phyloP scores from a whole-genome alignment of 495 filamentous ascomycete genomes.

The Podospora bellae-mahoneyi region DNA sequence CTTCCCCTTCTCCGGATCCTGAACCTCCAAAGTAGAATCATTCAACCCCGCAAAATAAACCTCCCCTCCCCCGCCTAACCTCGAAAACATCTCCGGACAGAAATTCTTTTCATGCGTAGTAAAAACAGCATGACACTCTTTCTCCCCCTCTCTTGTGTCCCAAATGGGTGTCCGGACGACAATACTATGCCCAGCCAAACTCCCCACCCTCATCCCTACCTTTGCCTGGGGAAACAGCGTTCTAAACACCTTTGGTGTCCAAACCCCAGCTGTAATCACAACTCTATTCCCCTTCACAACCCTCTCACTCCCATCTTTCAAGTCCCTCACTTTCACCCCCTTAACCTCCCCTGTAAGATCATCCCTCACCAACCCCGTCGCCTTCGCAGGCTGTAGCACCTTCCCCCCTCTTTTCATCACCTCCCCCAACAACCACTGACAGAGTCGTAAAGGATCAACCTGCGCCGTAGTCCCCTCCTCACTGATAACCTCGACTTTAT shows the following conservation, averaged over 20 bases:
- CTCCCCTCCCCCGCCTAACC: conserved; percentile 57
- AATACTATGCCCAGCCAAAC: conserved; percentile 69
- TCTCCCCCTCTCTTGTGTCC: conserved; percentile 35
- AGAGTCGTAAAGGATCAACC: conserved; percentile 60
- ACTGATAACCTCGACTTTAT: conserved; percentile 59
- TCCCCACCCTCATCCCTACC: conserved; percentile 51
- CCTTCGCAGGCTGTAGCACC: conserved; percentile 62
- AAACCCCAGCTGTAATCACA: conserved; percentile 65
- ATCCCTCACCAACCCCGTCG: conserved; percentile 52
- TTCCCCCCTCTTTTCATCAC: conserved; percentile 58
- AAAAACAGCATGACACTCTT: conserved; percentile 67
- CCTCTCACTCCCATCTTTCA: conserved; percentile 33
- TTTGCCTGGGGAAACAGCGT: conserved; percentile 59
- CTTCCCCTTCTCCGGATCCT: conserved; percentile 47
- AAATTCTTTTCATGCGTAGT: conserved; percentile 56
- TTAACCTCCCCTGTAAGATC: conserved; percentile 39
- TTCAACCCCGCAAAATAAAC: conserved; percentile 78
- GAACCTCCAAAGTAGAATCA: conserved; percentile 53
- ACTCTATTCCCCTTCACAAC: conserved; percentile 57
- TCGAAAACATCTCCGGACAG: conserved; percentile 70
- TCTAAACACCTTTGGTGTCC: conserved; percentile 61
- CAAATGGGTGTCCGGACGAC: conserved; percentile 61
- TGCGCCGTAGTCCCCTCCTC: conserved; percentile 62
- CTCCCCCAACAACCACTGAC: conserved; percentile 58
- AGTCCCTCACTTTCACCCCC: conserved; percentile 45